Percentiles rank a stretch among this genome's conserved stretches.
Conservation (phyloP, 805 yeast genomes). For the Starmera dryadoides region DNA sequence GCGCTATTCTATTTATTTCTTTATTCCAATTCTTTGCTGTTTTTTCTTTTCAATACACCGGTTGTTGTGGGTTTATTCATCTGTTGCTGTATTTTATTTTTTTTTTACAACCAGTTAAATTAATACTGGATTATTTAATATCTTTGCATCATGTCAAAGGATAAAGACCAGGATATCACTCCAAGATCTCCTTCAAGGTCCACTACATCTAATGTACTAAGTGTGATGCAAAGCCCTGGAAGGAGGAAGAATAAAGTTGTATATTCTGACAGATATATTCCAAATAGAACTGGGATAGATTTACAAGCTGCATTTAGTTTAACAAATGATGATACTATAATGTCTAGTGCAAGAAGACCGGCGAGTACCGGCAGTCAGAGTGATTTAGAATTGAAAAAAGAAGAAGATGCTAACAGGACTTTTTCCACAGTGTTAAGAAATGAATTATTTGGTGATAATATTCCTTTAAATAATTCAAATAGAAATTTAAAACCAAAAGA, state of each 20-base stretch:
- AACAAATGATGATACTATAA: slow-evolving; percentile 10
- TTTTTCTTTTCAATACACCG: no score
- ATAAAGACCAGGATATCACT: slow-evolving; percentile 9
- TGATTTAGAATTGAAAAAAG: slow-evolving; percentile 62
- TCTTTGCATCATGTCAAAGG: no score
- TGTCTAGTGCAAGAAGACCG: slow-evolving; percentile 19
- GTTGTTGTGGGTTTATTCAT: no score
- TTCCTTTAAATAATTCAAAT: slow-evolving; percentile 37
- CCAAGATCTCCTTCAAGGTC: slow-evolving; percentile 25
- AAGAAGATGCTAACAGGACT: slow-evolving; percentile 79
- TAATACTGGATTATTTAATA: no score
- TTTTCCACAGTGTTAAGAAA: slow-evolving; percentile 82
- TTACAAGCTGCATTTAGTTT: slow-evolving; percentile 62
- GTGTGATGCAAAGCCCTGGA: slow-evolving; percentile 23
- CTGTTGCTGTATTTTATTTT: no score
- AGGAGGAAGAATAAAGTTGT: slow-evolving; percentile 32
- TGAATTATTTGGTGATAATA: slow-evolving; percentile 85
- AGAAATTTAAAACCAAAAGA: slow-evolving; percentile 23
- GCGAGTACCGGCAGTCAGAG: slow-evolving; percentile 29
- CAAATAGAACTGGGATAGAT: slow-evolving; percentile 79
- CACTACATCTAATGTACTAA: slow-evolving; percentile 14
- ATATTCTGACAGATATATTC: slow-evolving; percentile 83
- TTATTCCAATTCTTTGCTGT: no score
- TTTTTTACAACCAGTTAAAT: no score
- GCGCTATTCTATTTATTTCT: no score